phyloP scores from a whole-genome alignment of 176 grass and related monocot species.

The Areca catechu region DNA sequence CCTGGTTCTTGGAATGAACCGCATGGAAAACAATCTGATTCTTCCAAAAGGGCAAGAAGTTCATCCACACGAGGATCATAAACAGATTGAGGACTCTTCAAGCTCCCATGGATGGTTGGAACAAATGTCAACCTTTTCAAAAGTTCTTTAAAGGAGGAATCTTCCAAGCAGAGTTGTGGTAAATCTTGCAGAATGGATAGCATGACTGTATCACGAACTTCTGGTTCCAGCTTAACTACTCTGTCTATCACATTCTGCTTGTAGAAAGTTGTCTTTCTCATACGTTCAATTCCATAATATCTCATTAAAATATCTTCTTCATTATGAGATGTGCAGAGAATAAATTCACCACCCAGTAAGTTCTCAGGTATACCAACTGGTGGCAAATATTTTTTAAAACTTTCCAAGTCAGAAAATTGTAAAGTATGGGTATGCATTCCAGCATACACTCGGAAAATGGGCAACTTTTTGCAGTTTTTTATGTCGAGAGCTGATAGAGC shows the following conservation, averaged over 20 bases:
- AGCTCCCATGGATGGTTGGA: conserved; percentile 51
- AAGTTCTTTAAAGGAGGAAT: conserved; percentile 71
- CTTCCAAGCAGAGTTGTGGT: conserved; percentile 73
- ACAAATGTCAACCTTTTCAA: conserved; percentile 76
- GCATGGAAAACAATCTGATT: conserved; percentile 74
- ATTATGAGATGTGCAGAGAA: conserved; percentile 52
- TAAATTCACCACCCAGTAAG: conserved; percentile 63
- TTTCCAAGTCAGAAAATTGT: conserved; percentile 58
- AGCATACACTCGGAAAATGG: conserved; percentile 67
- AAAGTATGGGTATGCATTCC: conserved; percentile 40
- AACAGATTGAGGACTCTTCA: conserved; percentile 80
- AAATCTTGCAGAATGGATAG: conserved; percentile 79
- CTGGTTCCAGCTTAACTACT: conserved; percentile 53
- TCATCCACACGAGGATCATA: conserved; percentile 95
- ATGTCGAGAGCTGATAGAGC: conserved; percentile 54
- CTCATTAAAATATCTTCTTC: conserved; percentile 80
- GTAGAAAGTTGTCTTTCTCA: conserved; percentile 73
- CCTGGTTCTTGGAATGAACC: conserved; percentile 65
- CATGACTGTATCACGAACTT: conserved; percentile 66
- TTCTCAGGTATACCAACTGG: conserved; percentile 59
- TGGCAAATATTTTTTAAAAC: conserved; percentile 66
- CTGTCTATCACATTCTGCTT: conserved; percentile 57
- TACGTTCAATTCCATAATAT: conserved; percentile 69
- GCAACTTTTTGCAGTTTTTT: conserved; percentile 72
- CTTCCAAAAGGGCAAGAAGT: conserved; percentile 85